Conservation (phyloP, 2,329 filamentous ascomycete genomes). For the Sphaerulina musiva region DNA sequence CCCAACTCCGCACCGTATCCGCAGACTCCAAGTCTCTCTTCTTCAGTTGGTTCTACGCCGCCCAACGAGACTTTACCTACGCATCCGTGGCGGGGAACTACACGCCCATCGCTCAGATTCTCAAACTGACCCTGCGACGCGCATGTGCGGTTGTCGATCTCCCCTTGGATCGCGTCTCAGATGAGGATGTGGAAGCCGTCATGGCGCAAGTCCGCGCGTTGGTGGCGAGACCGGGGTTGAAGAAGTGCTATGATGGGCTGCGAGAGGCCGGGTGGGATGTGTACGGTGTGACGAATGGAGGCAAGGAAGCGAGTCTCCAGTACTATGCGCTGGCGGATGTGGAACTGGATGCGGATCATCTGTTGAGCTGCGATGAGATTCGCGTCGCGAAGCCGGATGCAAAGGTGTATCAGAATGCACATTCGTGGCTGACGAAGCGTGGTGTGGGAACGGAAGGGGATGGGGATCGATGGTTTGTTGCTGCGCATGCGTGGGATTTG, state of each 20-base stretch:
- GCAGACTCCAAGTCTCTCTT: constrained; percentile 24
- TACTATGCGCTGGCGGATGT: constrained; percentile 28
- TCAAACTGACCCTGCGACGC: constrained; percentile 25
- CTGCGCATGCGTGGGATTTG: constrained; percentile 30
- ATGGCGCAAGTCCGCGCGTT: constrained; percentile 24
- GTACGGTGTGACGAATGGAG: constrained; percentile 30
- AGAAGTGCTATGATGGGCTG: constrained; percentile 28
- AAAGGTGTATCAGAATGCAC: constrained; percentile 25
- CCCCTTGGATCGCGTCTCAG: constrained; percentile 16
- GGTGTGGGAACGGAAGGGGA: constrained; percentile 21
- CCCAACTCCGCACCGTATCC: constrained; percentile 12
- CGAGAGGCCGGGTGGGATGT: constrained; percentile 28
- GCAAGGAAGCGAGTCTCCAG: constrained; percentile 26
- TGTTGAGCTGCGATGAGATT: constrained; percentile 29
- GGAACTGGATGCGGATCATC: constrained; percentile 25
- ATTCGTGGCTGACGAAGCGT: constrained; percentile 21
- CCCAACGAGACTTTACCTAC: constrained; percentile 31
- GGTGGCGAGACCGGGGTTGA: constrained; percentile 22
- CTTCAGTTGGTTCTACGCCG: constrained; percentile 31
- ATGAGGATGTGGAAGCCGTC: constrained; percentile 27
- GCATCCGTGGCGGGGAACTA: constrained; percentile 24
- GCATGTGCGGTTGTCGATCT: constrained; percentile 27
- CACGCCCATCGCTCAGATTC: constrained; percentile 27
- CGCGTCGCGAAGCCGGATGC: constrained; percentile 28
- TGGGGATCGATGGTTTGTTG: constrained; percentile 29